A percentile compares a stretch with the other conserved stretches of the same genome.
Evolutionary conservation across 1,284 basidiomycete species (phyloP).

Genomic region (Ustilago curta): DNA sequence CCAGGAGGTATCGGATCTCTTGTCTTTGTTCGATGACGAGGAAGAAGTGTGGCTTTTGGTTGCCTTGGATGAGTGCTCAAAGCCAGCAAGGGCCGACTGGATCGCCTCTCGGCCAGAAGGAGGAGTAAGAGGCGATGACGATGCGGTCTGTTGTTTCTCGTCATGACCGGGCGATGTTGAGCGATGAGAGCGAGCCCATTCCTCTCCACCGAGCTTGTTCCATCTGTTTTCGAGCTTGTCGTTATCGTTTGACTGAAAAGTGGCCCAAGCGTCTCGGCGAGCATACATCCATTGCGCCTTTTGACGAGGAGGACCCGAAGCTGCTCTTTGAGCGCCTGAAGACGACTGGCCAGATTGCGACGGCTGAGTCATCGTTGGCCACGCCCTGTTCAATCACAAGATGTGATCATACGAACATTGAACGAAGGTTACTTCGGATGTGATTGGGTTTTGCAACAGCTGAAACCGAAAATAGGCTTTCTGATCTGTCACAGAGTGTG

Average conservation of each 20-base stretch:
- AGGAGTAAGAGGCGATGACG: conserved; percentile 22
- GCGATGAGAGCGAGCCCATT: conserved; percentile 18
- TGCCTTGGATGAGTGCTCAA: conserved; percentile 4
- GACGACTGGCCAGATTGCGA: conserved; percentile 11
- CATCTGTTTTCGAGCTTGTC: conserved; percentile 56
- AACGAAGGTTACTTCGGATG: no score
- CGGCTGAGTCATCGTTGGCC: conserved; percentile 18
- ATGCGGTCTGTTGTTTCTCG: conserved; percentile 4
- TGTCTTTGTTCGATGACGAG: not conserved
- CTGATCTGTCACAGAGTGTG: not conserved
- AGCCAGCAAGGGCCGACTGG: conserved; percentile 27
- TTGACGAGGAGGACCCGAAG: conserved; percentile 23
- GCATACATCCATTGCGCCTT: conserved; percentile 65
- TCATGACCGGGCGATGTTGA: not conserved
- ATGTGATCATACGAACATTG: conserved; percentile 1
- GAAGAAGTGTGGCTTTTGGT: conserved; percentile 5
- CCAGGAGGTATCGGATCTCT: conserved; percentile 8
- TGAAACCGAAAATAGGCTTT: not conserved
- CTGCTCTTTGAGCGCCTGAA: not conserved
- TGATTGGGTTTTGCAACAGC: no score
- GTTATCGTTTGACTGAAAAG: conserved; percentile 58
- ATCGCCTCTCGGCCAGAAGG: conserved; percentile 54
- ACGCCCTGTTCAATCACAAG: not conserved
- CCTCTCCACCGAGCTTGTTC: conserved; percentile 40
- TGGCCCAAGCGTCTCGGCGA: conserved; percentile 58